phyloP scores from a whole-genome alignment of 2,329 filamentous ascomycete genomes.

The Exserohilum rostratum region DNA sequence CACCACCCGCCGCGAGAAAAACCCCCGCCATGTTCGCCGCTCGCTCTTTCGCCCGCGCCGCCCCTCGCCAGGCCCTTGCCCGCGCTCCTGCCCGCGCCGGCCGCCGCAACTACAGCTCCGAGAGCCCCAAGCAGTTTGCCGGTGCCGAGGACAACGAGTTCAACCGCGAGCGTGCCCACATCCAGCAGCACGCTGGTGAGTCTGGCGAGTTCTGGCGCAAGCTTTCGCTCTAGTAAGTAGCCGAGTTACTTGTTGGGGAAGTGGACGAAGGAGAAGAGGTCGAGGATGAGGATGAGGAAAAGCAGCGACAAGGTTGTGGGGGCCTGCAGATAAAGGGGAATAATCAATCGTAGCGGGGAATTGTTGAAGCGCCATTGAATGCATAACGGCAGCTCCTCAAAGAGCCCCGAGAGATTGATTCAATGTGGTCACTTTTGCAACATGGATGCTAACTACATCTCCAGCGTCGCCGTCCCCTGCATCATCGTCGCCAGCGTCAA shows the following conservation, averaged over 20 bases:
- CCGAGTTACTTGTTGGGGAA: neutral
- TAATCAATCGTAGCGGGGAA: neutral
- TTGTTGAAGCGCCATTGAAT: neutral
- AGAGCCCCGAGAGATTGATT: neutral
- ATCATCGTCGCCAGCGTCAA: constrained; percentile 77
- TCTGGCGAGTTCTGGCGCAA: constrained; percentile 94
- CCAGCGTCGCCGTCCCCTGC: constrained; percentile 75
- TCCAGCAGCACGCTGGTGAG: constrained; percentile 86
- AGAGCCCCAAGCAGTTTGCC: constrained; percentile 60
- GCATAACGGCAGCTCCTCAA: neutral
- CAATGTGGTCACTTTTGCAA: neutral
- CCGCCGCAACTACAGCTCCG: constrained; percentile 72
- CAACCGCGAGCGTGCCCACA: constrained; percentile 86
- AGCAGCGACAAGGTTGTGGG: neutral
- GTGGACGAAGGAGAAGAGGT: neutral
- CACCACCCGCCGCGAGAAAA: constrained; percentile 25
- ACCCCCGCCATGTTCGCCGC: constrained; percentile 43
- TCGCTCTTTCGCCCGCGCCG: constrained; percentile 44
- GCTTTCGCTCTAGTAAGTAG: constrained; percentile 89
- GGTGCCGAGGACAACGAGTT: constrained; percentile 84
- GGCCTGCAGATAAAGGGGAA: neutral
- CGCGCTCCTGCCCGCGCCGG: constrained; percentile 68
- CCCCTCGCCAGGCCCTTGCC: constrained; percentile 64
- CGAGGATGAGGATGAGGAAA: neutral
- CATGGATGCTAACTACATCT: constrained; percentile 21